Percentiles rank a stretch among this genome's conserved stretches.
Evolutionary conservation across 1,139 yeast species (phyloP).

Genomic region (Hanseniaspora sp.): DNA sequence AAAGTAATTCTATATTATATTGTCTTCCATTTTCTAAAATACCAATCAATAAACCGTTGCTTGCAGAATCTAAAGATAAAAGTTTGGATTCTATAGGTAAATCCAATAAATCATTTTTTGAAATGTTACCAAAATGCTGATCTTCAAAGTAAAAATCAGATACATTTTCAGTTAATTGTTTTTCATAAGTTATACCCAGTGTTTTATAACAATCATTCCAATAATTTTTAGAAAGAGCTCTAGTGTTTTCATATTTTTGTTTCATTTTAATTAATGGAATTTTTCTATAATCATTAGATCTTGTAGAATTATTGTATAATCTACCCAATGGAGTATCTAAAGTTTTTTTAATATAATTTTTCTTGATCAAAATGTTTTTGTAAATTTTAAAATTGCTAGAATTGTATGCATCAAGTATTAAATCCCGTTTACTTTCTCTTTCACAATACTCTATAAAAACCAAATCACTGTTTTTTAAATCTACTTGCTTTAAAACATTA

Average conservation of each 20-base stretch:
- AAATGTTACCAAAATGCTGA: neutral
- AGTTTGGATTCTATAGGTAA: conserved; percentile 32
- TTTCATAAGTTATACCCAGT: conserved; percentile 12
- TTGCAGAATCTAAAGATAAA: conserved; percentile 53
- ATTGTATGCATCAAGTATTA: neutral
- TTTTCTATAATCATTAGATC: neutral
- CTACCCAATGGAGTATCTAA: neutral
- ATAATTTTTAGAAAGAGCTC: neutral
- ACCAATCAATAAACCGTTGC: conserved; percentile 46
- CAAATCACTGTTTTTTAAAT: conserved; percentile 8
- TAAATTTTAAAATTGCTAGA: neutral
- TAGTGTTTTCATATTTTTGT: neutral
- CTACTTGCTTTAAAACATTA: conserved; percentile 1
- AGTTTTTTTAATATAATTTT: neutral
- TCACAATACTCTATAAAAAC: conserved; percentile 11
- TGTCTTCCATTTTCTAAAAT: conserved; percentile 35
- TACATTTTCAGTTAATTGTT: conserved; percentile 1
- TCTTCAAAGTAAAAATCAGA: neutral
- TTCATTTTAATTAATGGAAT: neutral
- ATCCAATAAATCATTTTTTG: neutral
- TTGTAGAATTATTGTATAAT: neutral
- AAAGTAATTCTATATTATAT: neutral
- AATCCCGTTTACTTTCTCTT: neutral
- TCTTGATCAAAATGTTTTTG: neutral
- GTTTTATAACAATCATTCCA: conserved; percentile 15